These are phyloP conservation scores for Stagonosporopsis tanaceti DNA, from an alignment of 2,329 filamentous ascomycete species.

Conservation along the genomic window DNA sequence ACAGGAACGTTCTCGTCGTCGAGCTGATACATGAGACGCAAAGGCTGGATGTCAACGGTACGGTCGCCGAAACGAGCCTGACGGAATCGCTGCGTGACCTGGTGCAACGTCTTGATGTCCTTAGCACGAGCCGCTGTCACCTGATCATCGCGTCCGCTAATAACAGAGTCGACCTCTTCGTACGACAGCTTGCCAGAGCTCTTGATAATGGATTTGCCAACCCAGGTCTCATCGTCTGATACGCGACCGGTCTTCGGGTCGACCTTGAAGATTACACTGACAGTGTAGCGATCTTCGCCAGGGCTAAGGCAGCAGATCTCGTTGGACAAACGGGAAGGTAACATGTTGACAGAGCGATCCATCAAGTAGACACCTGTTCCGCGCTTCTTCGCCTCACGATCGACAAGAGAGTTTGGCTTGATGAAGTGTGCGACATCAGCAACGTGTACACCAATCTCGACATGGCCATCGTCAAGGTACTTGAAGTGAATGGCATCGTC, in stretches of 20 bases:
- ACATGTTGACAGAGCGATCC: constrained; percentile 85
- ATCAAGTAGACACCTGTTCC: constrained; percentile 95
- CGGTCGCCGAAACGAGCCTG: constrained; percentile 85
- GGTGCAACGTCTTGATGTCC: constrained; percentile 81
- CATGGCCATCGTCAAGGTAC: constrained; percentile 79
- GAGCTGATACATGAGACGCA: constrained; percentile 89
- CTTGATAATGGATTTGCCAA: constrained; percentile 93
- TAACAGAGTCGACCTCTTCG: constrained; percentile 82
- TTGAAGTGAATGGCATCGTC: constrained; percentile 95
- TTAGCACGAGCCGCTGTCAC: constrained; percentile 73
- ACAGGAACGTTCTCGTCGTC: constrained; percentile 98
- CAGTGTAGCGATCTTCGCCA: constrained; percentile 86
- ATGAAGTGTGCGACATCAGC: constrained; percentile 96
- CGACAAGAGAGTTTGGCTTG: constrained; percentile 92
- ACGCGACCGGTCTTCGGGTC: constrained; percentile 80
- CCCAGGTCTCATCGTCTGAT: constrained; percentile 87
- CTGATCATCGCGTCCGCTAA: constrained; percentile 72
- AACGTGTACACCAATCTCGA: constrained; percentile 95
- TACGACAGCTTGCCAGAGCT: constrained; percentile 87
- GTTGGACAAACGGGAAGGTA: constrained; percentile 83
- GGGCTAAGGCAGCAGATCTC: constrained; percentile 89
- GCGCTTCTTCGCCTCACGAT: constrained; percentile 97
- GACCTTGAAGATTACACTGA: constrained; percentile 93
- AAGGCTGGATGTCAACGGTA: constrained; percentile 78
- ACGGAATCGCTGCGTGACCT: constrained; percentile 87